phyloP scores from a whole-genome alignment of 805 yeast genomes.

The Myxozyma nipponensis region DNA sequence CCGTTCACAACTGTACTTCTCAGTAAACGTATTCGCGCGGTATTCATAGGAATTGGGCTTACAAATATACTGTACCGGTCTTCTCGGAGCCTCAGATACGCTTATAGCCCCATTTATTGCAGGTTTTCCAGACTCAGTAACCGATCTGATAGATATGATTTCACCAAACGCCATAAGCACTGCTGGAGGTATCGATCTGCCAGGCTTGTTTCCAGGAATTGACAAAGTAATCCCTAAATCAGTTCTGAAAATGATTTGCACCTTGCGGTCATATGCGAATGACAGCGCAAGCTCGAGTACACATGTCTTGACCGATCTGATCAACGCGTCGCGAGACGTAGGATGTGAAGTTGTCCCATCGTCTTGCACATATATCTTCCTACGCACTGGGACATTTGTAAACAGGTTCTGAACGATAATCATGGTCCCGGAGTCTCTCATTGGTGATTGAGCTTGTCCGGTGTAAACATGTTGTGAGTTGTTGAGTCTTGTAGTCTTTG shows the following conservation, averaged over 20 bases:
- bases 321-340: not conserved
- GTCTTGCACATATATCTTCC: constrained; percentile 7
- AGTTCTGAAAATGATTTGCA: not conserved
- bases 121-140: no score
- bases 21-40: not conserved
- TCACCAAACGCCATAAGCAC: no score
- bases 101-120: no score
- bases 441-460: constrained; percentile 1
- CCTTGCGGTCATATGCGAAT: not conserved
- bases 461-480: constrained; percentile 7
- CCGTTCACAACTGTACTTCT: constrained; percentile 6
- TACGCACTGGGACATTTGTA: constrained; percentile 31
- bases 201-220: not conserved
- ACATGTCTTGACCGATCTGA: not conserved
- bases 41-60: not conserved
- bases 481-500: constrained; percentile 18
- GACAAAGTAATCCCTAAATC: not conserved
- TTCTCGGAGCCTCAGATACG: not conserved
- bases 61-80: constrained; percentile 20
- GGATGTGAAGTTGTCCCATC: not conserved
- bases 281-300: constrained; percentile 12
- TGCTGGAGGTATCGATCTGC: not conserved
- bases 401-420: constrained; percentile 29
- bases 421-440: constrained; percentile 23
- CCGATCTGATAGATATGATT: no score